Percentiles rank a stretch among this genome's conserved stretches.
Conservation (phyloP, 2,329 filamentous ascomycete species). For the Calonectria hongkongensis region DNA sequence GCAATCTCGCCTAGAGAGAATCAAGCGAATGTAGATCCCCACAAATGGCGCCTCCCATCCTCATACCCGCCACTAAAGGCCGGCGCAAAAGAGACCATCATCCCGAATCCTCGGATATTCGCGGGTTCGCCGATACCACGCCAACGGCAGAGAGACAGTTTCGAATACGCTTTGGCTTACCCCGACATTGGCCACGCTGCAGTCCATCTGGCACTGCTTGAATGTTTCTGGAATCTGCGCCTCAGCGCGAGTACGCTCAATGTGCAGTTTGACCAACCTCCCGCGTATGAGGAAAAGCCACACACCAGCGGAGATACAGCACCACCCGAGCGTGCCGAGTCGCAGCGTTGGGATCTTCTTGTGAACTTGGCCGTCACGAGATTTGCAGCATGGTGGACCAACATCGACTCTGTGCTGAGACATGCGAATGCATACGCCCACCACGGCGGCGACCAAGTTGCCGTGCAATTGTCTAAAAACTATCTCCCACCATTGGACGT, state of each 20-base stretch:
- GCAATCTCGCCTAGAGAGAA: neutral
- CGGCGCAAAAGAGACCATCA: neutral
- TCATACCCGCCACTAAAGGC: neutral
- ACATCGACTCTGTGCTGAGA: slow-evolving; percentile 2
- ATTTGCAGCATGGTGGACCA: slow-evolving; percentile 10
- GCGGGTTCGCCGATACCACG: neutral
- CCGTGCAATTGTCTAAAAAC: slow-evolving; percentile 7
- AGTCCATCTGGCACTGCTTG: slow-evolving; percentile 2
- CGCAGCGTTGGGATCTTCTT: slow-evolving; percentile 12
- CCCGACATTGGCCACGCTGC: neutral
- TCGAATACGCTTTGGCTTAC: slow-evolving; percentile 1
- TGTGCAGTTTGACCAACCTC: neutral
- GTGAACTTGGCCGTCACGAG: neutral
- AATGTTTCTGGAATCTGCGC: slow-evolving; percentile 16
- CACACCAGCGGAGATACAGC: neutral
- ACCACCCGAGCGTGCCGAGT: neutral
- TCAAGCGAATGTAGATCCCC: slow-evolving; percentile 5
- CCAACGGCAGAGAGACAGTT: neutral
- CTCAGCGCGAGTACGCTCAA: neutral
- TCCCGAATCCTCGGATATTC: slow-evolving; percentile 16
- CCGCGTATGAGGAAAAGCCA: slow-evolving; percentile 12
- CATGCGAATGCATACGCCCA: slow-evolving; percentile 11
- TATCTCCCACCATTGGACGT: slow-evolving; percentile 11
- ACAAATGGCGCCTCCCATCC: neutral
- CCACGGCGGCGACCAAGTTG: slow-evolving; percentile 1